Conservation (phyloP, 306 rosid genomes). For the Fragaria iinumae region DNA sequence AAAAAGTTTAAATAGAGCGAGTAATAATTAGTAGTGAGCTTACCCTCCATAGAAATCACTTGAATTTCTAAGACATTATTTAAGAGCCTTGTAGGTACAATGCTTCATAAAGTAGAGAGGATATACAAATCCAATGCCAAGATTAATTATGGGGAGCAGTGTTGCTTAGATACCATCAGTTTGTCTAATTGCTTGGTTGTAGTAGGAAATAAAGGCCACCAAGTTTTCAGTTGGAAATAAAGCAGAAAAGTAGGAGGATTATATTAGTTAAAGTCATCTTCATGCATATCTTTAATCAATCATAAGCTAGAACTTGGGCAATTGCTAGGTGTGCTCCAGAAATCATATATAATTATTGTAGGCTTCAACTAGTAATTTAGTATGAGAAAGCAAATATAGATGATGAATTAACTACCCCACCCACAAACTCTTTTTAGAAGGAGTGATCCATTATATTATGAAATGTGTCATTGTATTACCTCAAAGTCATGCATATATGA, state of each 20-base stretch:
- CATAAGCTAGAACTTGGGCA: conserved; percentile 25
- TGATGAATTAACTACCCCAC: conserved; percentile 5
- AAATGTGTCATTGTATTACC: too few species aligned
- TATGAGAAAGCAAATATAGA: conserved; percentile 11
- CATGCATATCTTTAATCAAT: conserved; percentile 16
- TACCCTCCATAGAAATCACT: neutral
- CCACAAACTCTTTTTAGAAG: neutral
- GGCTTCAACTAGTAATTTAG: conserved; percentile 24
- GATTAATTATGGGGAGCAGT: conserved; percentile 18
- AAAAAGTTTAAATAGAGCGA: too few species aligned
- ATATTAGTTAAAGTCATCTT: conserved; percentile 13
- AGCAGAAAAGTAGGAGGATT: neutral
- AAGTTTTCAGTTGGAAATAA: conserved; percentile 24
- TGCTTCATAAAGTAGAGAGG: conserved; percentile 5
- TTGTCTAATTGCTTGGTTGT: conserved; percentile 25
- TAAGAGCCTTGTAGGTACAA: conserved; percentile 1
- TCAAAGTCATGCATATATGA: conserved; percentile 7
- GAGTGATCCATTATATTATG: too few species aligned
- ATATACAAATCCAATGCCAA: conserved; percentile 6
- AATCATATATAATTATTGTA: conserved; percentile 20
- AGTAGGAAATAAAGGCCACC: conserved; percentile 22
- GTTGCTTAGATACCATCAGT: conserved; percentile 33
- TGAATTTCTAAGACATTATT: neutral
- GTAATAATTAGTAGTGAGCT: neutral
- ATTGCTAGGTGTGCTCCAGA: conserved; percentile 23